A percentile compares a stretch with the other conserved stretches of the same genome.
phyloP scores from a whole-genome alignment of 75 land plant species.

The Selaginella moellendorffii region DNA sequence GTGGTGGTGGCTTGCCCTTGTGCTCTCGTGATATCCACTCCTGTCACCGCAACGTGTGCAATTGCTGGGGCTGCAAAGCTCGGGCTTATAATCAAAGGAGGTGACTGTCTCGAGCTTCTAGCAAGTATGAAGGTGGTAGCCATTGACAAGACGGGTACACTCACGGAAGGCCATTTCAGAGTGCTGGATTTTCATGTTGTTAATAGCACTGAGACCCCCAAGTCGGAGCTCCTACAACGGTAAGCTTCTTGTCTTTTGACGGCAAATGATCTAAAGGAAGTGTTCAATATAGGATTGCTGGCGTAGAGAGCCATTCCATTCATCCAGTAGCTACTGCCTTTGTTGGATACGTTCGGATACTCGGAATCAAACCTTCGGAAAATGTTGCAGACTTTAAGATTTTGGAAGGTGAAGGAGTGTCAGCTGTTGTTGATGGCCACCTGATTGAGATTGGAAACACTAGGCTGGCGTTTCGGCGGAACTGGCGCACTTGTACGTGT shows the following conservation, averaged over 20 bases:
- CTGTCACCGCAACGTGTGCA: conserved; percentile 67
- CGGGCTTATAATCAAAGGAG: conserved; percentile 50
- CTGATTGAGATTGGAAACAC: conserved; percentile 56
- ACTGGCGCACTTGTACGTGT: conserved; percentile 12
- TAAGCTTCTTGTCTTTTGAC: conserved; percentile 15
- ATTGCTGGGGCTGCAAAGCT: conserved; percentile 56
- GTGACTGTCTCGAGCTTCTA: conserved; percentile 54
- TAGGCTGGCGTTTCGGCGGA: conserved; percentile 45
- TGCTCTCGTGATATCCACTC: conserved; percentile 81
- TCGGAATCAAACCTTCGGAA: conserved; percentile 33
- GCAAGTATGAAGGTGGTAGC: conserved; percentile 52
- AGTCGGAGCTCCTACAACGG: conserved; percentile 46
- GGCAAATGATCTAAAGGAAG: neutral
- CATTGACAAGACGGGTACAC: conserved; percentile 91
- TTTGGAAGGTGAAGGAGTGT: conserved; percentile 72
- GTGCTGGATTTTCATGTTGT: conserved; percentile 33
- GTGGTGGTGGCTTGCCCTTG: conserved; percentile 92
- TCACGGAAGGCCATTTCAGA: conserved; percentile 64
- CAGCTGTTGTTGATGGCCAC: conserved; percentile 52
- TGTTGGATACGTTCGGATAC: conserved; percentile 38
- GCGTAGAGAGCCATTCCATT: conserved; percentile 76
- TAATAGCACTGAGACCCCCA: conserved; percentile 16
- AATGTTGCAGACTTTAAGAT: conserved; percentile 47
- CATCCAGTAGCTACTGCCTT: conserved; percentile 89
- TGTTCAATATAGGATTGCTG: conserved; percentile 54